Evolutionary conservation across 208 protist genomes (phyloP).

Genomic region (Acanthamoeba polyphaga): DNA sequence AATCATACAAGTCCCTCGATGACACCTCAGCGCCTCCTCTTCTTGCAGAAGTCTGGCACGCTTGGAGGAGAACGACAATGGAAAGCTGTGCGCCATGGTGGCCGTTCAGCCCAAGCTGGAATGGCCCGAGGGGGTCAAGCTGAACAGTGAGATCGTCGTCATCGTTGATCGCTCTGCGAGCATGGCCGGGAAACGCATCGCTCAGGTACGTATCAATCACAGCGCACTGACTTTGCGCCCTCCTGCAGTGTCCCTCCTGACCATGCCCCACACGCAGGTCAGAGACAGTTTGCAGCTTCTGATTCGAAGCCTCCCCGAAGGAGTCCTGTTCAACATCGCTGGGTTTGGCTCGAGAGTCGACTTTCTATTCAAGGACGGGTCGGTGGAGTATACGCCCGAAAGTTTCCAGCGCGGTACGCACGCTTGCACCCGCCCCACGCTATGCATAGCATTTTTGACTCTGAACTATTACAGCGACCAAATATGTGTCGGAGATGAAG

Average conservation of each 20-base stretch:
- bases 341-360: conserved; percentile 58
- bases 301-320: conserved; percentile 50
- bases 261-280: background rate
- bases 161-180: conserved; percentile 73
- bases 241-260: no score
- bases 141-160: conserved; percentile 73
- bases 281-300: conserved; percentile 74
- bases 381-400: background rate
- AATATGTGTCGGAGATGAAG: conserved; percentile 6
- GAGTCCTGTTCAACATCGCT: conserved; percentile 73
- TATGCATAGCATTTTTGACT: background rate
- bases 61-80: conserved; percentile 64
- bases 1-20: background rate
- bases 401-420: conserved; percentile 26
- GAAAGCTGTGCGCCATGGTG: conserved; percentile 63
- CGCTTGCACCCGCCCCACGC: background rate
- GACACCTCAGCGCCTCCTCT: background rate
- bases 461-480: background rate
- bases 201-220: conserved; percentile 1
- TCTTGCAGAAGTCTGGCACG: background rate
- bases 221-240: background rate
- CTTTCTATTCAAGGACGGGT: conserved; percentile 57
- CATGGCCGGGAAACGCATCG: conserved; percentile 76
- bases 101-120: conserved; percentile 74
- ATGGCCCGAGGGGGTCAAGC: background rate